Base-by-base conservation (phyloP, 2,329 filamentous ascomycete species). In the Paraphaeosphaeria minitans region DNA sequence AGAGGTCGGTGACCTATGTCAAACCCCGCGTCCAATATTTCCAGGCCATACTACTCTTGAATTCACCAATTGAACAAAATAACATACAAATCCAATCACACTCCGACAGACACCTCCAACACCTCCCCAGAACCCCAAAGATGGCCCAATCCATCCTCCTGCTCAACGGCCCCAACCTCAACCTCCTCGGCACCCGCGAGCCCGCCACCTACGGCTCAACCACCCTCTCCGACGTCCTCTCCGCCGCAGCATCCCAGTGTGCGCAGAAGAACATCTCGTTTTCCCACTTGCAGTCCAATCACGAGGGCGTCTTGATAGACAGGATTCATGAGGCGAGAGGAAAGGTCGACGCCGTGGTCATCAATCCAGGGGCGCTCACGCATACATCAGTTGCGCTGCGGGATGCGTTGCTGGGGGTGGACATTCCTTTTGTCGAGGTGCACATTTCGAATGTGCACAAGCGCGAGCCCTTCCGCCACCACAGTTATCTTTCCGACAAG, bases 101-200 rank as follows among this genome's bases (percentile, higher is more conserved):
- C 24, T 27, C 24, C 24, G 6, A 27, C 24, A 27, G 6, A 27
- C 3, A 37, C 2, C 35, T 37, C 21, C 16, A 2, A 42, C 4
- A n/a, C 4, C 39, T 19, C 9, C 19, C 5, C 39, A 19, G n/a
- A 42, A 42, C 16, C 19, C 16, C 35, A 14, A 43, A 19, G 21
- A 39, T 39, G 37, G 37, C 37, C 37, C 16, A 39, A n/a, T 39
- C 71, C 19, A 87, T 92, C 71, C 87, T 92, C 66, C 82, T 92
- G 64, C 87, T 93, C 80, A 92, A 92, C 76, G 90, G 90, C n/a
- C 89, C 90, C 33, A 93, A 93, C 75, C 87, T 93, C 67, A 93
- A 93, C 78, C 87, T 93, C 51, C 84, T 93, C 31, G 90, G 90
- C 37, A 89, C 85, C 13, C 84, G 91, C 22, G 90, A 94, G 74